phyloP scores from a whole-genome alignment of 2,329 filamentous ascomycete species.

The Xylariales sp. region DNA sequence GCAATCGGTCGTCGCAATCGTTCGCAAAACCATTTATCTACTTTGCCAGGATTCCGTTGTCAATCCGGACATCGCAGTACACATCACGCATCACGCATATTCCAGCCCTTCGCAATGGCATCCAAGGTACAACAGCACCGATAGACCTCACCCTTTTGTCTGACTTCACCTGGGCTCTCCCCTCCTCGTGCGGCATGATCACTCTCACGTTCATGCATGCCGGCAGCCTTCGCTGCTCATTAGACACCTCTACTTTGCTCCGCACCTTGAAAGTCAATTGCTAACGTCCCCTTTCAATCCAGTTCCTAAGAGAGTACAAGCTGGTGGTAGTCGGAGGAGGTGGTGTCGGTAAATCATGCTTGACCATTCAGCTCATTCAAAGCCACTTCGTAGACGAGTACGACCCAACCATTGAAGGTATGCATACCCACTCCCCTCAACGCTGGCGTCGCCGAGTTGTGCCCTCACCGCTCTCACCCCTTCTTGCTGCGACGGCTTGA shows the following conservation, averaged over 20 bases:
- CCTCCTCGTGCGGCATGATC: no score
- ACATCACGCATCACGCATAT: no score
- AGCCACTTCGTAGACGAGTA: slow-evolving; percentile 99
- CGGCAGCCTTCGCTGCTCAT: no score
- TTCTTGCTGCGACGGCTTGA: no score
- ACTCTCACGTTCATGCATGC: no score
- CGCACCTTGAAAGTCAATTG: slow-evolving; percentile 3
- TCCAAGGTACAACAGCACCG: slow-evolving; percentile 5
- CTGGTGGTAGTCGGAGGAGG: slow-evolving; percentile 95
- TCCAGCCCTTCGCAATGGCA: slow-evolving; percentile 6
- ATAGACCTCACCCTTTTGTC: background rate
- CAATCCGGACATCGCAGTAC: no score
- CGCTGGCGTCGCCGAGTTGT: background rate
- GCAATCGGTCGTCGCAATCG: no score
- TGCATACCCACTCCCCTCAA: slow-evolving; percentile 29
- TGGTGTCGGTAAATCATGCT: slow-evolving; percentile 97
- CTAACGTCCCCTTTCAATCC: slow-evolving; percentile 15
- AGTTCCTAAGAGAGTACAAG: slow-evolving; percentile 92
- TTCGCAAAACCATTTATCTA: no score
- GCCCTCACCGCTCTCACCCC: no score
- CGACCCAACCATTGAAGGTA: slow-evolving; percentile 98
- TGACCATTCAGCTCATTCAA: slow-evolving; percentile 94
- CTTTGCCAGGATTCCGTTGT: no score
- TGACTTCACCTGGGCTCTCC: background rate
- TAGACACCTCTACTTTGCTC: no score